Evolutionary conservation across 768 basidiomycete genomes (phyloP), one percentile per base, ranked within the genome.

Genomic region (Filobasidium wieringae): DNA sequence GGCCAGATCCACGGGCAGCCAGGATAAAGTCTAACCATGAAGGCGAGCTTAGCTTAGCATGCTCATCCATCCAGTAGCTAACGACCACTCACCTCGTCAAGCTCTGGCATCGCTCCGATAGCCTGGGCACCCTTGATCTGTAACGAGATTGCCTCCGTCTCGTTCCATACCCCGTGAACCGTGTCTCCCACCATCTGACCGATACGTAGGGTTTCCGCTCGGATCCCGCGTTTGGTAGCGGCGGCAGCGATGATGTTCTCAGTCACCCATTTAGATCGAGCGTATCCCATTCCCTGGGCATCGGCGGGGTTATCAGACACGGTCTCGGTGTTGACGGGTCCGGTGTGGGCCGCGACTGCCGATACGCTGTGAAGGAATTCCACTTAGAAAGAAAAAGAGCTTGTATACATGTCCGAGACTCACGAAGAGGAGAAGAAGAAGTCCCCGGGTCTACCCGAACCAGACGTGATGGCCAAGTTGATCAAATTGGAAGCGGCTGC

Each of bases 101-200:
- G 14, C 43, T 2, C 4, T 4, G 43, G 43, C 24, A 47, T n/a
- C 1, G 68, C 64, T 11, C 64, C 60, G 19, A 70, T 54, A 0
- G 74, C 76, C 34, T 78, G 71, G 22, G 74, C 76, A 2, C 77
- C 71, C 68, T 78, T 73, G 73, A 79, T 75, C 76, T 78, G 76
- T 33, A 79, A 66, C 1, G 77, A 74, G 68, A 71, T 67, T 57
- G 68, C 72, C 76, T 76, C 80, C 0, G 80, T 80, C 61, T 80
- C 78, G 67, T 80, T 81, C 80, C 79, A 80, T 4, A 79, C 76
- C 6, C 79, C 80, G 40, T 76, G 74, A 37, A 39, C 55, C 0
- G 79, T 76, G 59, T 81, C 80, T 0, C 80, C 80, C 1, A 79
- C 80, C 72, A 81, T 76, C 61, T 81, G 81, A 4, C 81, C 80